A percentile compares a stretch with the other conserved stretches of the same genome.
These are phyloP conservation scores for Saturnispora saitoi DNA, from an alignment of 805 yeast species.

Conservation along the genomic window DNA sequence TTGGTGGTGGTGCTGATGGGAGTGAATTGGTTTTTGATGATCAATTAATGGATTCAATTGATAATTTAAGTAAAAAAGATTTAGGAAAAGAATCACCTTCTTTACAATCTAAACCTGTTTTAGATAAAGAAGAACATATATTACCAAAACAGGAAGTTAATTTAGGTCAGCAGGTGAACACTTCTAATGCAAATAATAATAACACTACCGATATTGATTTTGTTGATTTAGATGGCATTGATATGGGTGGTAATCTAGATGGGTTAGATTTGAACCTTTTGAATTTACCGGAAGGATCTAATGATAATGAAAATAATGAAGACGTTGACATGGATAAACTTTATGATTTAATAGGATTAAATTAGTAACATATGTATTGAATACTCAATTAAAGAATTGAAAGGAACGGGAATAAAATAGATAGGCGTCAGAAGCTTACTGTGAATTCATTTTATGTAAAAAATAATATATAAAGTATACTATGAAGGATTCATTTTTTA, in stretches of 20 bases:
- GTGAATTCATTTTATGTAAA: neutral
- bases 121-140: neutral
- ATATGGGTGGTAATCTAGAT: slow-evolving; percentile 15
- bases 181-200: neutral
- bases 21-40: slow-evolving; percentile 14
- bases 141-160: neutral
- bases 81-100: neutral
- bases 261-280: slow-evolving; percentile 24
- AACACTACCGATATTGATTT: slow-evolving; percentile 3
- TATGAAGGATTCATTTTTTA: neutral
- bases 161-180: neutral
- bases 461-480: neutral
- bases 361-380: neutral
- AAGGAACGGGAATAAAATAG: too few species aligned
- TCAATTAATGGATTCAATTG: slow-evolving; percentile 2
- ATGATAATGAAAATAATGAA: slow-evolving; percentile 4
- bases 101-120: neutral
- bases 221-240: slow-evolving; percentile 4
- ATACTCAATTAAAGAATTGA: neutral
- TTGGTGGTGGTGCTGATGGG: neutral
- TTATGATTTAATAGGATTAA: slow-evolving; percentile 14
- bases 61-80: neutral
- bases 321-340: slow-evolving; percentile 10
- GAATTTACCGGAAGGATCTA: slow-evolving; percentile 12
- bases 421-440: neutral